Percentiles rank a stretch among this genome's conserved stretches.
These are phyloP conservation scores for Lycium barbarum DNA, from an alignment of 257 asterid genomes.

Conservation along the genomic window DNA sequence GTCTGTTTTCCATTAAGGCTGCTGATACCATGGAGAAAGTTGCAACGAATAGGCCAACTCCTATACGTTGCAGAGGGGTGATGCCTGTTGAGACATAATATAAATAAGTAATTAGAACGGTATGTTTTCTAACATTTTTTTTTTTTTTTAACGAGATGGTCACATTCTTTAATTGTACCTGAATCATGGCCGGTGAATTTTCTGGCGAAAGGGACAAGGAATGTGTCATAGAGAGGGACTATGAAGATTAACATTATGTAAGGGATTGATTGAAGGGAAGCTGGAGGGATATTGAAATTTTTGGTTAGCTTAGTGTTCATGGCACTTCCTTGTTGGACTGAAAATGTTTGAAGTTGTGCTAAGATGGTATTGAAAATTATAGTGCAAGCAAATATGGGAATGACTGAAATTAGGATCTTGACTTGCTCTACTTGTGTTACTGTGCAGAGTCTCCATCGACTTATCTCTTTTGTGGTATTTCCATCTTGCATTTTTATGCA, in stretches of 20 bases:
- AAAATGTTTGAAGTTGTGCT: conserved; percentile 93
- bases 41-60: conserved; percentile 70
- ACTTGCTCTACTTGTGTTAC: conserved; percentile 80
- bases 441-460: conserved; percentile 66
- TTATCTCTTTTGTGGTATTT: conserved; percentile 43
- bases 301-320: conserved; percentile 74
- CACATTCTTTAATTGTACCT: background rate
- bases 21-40: conserved; percentile 92
- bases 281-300: conserved; percentile 85
- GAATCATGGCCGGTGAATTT: conserved; percentile 66
- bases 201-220: conserved; percentile 82
- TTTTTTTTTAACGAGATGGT: background rate
- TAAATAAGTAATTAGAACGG: background rate
- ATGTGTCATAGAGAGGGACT: conserved; percentile 80
- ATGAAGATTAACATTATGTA: conserved; percentile 75
- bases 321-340: conserved; percentile 89
- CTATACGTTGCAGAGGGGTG: conserved; percentile 75
- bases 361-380: conserved; percentile 88
- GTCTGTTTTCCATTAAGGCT: conserved; percentile 69
- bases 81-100: conserved; percentile 45
- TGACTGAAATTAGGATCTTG: conserved; percentile 62
- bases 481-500: conserved; percentile 61
- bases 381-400: conserved; percentile 92
- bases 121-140: too few species aligned
- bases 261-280: conserved; percentile 95